Base-by-base conservation (phyloP, 2,329 filamentous ascomycete genomes). In the Onygena corvina region DNA sequence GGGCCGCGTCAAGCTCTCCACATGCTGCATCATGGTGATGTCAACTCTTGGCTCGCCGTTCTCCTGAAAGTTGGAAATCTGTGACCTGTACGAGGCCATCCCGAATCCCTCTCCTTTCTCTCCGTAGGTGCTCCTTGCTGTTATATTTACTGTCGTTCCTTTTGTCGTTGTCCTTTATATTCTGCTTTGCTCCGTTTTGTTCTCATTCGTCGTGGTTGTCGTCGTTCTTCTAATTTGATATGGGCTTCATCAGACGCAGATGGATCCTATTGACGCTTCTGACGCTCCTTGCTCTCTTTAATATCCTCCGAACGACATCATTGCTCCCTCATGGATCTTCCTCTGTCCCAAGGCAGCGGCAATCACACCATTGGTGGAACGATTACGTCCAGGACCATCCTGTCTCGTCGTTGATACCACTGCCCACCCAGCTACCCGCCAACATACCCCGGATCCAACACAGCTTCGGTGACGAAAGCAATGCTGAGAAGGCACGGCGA, bases 401-500 rank as follows among this genome's bases (percentile, higher is more conserved):
- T 5, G 58, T 61, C 14, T 50, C 51, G 20, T 55, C 55, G 12
- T 49, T 57, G 45, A 56, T 54, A 12, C 51, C 53, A 8, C 50
- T 63, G 14, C 61, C 58, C 9, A 54, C 52, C 2, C 56, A 56
- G 4, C 35, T 51, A 21, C 55, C 60, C 3, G 53, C 53, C 11
- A 9, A 46, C 2, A 54, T 64, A 38, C 59, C 61, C 3, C 56
- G 52, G 14, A 52, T 64, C 11, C 62, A 65, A 50, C 51, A 59
- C 45, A 30, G 50, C 1, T 64, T 65, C 42, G 47, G 23, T n/a
- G 7, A 46, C 6, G 61, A 63, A 50, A 52, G 54, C 7, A 20
- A 23, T 18, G 48, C 56, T 16, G 59, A 58, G 14, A 65, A 59
- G 54, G 60, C 63, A 47, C 58, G 63, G 50, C 65, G 71, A 29